Conservation (phyloP, 2,329 filamentous ascomycete genomes). For the Plenodomus tracheiphilus region DNA sequence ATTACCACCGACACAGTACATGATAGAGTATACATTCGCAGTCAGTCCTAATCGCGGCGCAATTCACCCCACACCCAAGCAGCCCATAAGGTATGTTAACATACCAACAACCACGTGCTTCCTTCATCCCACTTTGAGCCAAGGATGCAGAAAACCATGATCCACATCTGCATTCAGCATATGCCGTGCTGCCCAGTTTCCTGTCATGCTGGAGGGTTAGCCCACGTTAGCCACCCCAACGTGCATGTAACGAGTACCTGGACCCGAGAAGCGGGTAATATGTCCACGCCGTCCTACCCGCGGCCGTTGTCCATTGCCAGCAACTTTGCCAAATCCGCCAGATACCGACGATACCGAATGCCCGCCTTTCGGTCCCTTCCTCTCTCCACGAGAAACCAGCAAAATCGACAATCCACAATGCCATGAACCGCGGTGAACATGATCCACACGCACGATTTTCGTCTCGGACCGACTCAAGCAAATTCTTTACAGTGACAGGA, state of each 20-base stretch:
- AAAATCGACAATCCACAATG: not conserved
- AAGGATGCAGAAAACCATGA: constrained; percentile 1
- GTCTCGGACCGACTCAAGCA: not conserved
- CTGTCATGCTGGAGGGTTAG: constrained; percentile 6
- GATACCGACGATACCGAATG: not conserved
- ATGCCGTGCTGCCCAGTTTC: constrained; percentile 43
- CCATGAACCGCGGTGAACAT: not conserved
- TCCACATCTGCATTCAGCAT: constrained; percentile 14
- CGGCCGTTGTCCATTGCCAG: constrained; percentile 18
- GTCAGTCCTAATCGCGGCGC: not conserved
- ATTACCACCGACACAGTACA: too few species aligned
- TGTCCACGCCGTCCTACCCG: constrained; percentile 26
- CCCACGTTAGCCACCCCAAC: constrained; percentile 22
- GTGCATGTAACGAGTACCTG: constrained; percentile 14
- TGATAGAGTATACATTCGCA: too few species aligned
- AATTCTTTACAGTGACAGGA: not conserved
- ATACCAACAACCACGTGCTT: not conserved
- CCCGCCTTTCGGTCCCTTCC: too few species aligned
- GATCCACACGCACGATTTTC: not conserved
- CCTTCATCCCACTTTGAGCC: not conserved
- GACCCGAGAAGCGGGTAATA: constrained; percentile 29
- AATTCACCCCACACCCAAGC: not conserved
- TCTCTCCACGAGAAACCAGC: not conserved
- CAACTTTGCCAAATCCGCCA: constrained; percentile 6
- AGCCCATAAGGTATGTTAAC: not conserved